These are phyloP conservation scores for Periglandula ipomoeae DNA, from an alignment of 2,329 filamentous ascomycete genomes.

Conservation along the genomic window DNA sequence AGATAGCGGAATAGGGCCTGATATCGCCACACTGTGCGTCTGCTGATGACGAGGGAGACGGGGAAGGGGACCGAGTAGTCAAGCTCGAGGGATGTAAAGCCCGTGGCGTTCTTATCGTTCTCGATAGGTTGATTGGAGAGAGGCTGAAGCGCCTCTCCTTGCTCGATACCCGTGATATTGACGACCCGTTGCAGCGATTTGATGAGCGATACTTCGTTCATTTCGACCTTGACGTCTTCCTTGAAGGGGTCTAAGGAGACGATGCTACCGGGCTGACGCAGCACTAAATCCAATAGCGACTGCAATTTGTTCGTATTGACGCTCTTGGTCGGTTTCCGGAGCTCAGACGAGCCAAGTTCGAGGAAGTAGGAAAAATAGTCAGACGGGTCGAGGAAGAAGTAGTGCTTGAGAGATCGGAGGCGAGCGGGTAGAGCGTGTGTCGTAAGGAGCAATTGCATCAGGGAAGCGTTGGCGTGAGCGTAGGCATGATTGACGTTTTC, in stretches of 20 bases:
- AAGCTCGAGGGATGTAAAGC: conserved; percentile 86
- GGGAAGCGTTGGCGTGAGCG: conserved; percentile 86
- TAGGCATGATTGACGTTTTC: conserved; percentile 96
- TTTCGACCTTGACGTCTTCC: conserved; percentile 93
- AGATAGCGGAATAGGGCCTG: conserved; percentile 94
- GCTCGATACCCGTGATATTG: conserved; percentile 90
- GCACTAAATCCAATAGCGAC: conserved; percentile 86
- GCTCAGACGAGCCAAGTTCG: conserved; percentile 79
- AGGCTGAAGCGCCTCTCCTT: conserved; percentile 72
- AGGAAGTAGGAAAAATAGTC: conserved; percentile 99
- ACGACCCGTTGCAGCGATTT: conserved; percentile 95
- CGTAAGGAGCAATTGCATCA: conserved; percentile 83
- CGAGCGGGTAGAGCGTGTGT: conserved; percentile 84
- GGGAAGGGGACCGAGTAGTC: conserved; percentile 95
- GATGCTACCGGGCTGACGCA: conserved; percentile 92
- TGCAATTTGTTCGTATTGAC: conserved; percentile 93
- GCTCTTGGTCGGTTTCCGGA: conserved; percentile 78
- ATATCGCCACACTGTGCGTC: conserved; percentile 94
- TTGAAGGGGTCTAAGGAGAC: conserved; percentile 95
- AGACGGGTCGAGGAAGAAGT: conserved; percentile 96
- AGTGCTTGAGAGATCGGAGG: conserved; percentile 88
- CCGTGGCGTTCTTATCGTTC: conserved; percentile 76
- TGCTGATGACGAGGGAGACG: conserved; percentile 86
- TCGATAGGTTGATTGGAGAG: conserved; percentile 60
- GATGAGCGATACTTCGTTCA: conserved; percentile 89